phyloP scores from a whole-genome alignment of 768 basidiomycete species.

The Gloeopeniophorella convolvens region DNA sequence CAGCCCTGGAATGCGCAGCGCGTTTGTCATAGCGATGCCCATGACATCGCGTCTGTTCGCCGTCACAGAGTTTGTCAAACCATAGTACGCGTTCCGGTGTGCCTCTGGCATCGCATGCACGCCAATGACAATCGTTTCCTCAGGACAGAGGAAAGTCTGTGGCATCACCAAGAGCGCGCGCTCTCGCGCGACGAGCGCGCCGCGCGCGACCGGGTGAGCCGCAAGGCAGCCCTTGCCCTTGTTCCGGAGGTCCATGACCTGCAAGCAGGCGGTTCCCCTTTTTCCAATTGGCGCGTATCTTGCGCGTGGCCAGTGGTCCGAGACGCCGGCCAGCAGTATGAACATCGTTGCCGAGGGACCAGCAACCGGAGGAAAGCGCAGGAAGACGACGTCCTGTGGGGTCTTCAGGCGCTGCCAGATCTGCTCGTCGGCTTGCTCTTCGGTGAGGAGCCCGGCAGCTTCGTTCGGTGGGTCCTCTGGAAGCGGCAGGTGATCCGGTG shows the following conservation, averaged over 20 bases:
- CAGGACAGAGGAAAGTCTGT: background rate
- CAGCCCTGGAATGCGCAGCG: conserved; percentile 2
- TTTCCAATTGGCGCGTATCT: background rate
- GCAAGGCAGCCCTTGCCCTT: conserved; percentile 31
- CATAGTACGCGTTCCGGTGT: background rate
- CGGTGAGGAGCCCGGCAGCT: too few species aligned
- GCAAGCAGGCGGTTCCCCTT: background rate
- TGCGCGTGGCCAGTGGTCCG: background rate
- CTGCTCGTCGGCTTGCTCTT: too few species aligned
- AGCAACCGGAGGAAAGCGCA: background rate
- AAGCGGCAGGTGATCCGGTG: background rate
- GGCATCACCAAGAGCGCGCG: conserved; percentile 30
- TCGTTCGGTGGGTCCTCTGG: background rate
- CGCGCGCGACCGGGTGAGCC: conserved; percentile 24
- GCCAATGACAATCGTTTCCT: background rate
- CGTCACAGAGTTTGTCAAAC: background rate
- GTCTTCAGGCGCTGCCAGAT: background rate
- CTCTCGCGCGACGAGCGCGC: conserved; percentile 33
- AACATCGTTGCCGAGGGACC: conserved; percentile 1
- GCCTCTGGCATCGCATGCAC: background rate
- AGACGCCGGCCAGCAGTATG: background rate
- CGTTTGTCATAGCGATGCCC: conserved; percentile 4
- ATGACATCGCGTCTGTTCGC: background rate
- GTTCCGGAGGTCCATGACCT: background rate
- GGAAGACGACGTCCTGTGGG: background rate